These are phyloP conservation scores for Chrysochromulina tobinii DNA, from an alignment of 78 protist species.

Conservation along the genomic window DNA sequence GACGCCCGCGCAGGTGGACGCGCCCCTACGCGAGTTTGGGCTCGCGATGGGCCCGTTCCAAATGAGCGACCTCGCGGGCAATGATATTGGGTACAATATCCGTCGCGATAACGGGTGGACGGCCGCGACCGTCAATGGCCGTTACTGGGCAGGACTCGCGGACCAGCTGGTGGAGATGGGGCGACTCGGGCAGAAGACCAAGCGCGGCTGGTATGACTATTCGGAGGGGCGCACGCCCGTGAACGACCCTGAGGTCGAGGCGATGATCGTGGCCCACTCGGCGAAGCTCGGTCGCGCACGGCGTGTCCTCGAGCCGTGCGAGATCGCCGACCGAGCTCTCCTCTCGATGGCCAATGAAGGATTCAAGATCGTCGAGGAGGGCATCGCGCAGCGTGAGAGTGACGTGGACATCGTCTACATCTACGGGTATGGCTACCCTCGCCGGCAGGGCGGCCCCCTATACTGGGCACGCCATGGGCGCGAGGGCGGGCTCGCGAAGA, in stretches of 20 bases:
- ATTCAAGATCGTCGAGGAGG: slow-evolving; percentile 31
- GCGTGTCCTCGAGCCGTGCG: slow-evolving; percentile 20
- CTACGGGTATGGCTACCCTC: slow-evolving; percentile 58
- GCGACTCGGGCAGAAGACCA: slow-evolving; percentile 61
- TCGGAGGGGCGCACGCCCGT: slow-evolving; percentile 24
- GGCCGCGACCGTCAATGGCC: not conserved
- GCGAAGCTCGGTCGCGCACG: no score
- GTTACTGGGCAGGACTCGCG: not conserved
- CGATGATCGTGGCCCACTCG: not conserved
- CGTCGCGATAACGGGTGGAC: not conserved
- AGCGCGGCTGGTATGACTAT: slow-evolving; percentile 49
- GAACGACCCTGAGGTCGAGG: not conserved
- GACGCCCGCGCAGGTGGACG: slow-evolving; percentile 42
- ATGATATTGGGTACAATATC: slow-evolving; percentile 45
- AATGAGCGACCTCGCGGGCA: slow-evolving; percentile 65
- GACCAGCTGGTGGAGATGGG: not conserved
- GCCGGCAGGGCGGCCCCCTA: not conserved
- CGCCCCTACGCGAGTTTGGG: slow-evolving; percentile 46
- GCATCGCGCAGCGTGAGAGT: slow-evolving; percentile 26
- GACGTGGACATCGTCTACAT: slow-evolving; percentile 60
- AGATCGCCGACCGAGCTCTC: not conserved
- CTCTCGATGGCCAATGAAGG: slow-evolving; percentile 59
- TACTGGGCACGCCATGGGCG: slow-evolving; percentile 8
- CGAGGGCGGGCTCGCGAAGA: not conserved
- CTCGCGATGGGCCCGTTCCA: slow-evolving; percentile 66